Evolutionary conservation across 495 filamentous ascomycete species (phyloP).

Genomic region (Neurospora discreta): DNA sequence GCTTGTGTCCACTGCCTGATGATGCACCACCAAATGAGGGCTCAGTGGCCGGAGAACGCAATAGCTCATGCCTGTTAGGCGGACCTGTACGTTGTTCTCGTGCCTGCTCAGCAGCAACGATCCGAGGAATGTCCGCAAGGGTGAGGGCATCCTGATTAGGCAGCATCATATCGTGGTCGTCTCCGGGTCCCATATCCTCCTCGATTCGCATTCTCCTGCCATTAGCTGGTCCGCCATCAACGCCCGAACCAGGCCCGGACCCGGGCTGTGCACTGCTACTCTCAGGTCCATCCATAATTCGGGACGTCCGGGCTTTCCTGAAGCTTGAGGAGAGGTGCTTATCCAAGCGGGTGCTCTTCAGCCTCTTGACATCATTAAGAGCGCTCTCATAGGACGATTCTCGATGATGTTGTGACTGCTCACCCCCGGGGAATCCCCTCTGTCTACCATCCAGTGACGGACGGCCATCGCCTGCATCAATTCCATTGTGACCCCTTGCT

Average conservation of each 20-base stretch:
- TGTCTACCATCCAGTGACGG: constrained; percentile 49
- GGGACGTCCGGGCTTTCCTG: constrained; percentile 78
- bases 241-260: constrained; percentile 56
- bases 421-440: constrained; percentile 54
- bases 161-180: constrained; percentile 53
- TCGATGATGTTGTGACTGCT: constrained; percentile 43
- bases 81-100: constrained; percentile 79
- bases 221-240: constrained; percentile 39
- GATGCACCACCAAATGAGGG: constrained; percentile 39
- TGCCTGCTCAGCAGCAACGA: constrained; percentile 91
- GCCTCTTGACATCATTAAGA: constrained; percentile 82
- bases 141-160: constrained; percentile 86
- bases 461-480: constrained; percentile 52
- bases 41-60: constrained; percentile 51
- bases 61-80: constrained; percentile 64
- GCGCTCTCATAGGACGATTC: constrained; percentile 87
- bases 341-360: constrained; percentile 88
- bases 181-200: constrained; percentile 18
- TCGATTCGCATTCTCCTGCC: constrained; percentile 54
- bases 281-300: constrained; percentile 87
- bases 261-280: constrained; percentile 66
- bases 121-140: constrained; percentile 93
- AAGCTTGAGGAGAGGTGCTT: constrained; percentile 85
- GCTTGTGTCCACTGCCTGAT: constrained; percentile 58
- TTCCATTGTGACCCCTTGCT: constrained; percentile 57